Evolutionary conservation across 139 green algal genomes (phyloP), one percentile per base, ranked within the genome.

Genomic region (Chlorella sp.): DNA sequence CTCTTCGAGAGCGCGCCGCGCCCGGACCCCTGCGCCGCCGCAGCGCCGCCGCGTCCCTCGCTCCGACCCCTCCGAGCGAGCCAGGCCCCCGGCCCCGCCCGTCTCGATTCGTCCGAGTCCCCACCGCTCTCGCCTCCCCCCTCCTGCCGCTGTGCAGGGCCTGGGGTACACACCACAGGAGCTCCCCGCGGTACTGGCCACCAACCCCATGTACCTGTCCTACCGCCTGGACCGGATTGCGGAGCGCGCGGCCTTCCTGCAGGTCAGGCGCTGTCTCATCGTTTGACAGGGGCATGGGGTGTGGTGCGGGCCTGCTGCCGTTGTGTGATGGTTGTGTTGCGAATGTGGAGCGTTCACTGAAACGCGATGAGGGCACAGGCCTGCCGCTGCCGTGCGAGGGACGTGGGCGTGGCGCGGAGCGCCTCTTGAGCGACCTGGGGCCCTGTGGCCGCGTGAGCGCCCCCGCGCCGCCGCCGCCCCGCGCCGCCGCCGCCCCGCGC

Each of bases 211-310:
- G 12, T 70, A 70, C 63, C 27, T 70, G 41, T 70, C 63, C 27
- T 70, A 70, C 41, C 63, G 63, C 41, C 63, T 70, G 41, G 63
- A 70, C 35, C 63, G 63, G 12, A 70, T 70, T n/a, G 63, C 38
- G 17, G 8, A 15, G n/a, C 63, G 63, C 27, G 14, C 35, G 0
- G 63, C 36, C 14, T 70, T 40, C 63, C 63, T 70, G 12, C 42
- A 66, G 59, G 59, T n/a, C 27, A 31, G 53, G 14, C 11, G 11
- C 53, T 12, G 27, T 63, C 29, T 31, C 38, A 31, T 40, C n/a
- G 9, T 41, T 63, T 12, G 56, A 31, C 4, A 31, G 29, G 9
- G 23, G 14, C n/a, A 27, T 25, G 11, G 21, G 14, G 8, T 63
- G 29, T 9, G 17, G 38, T 1, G 27, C n/a, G 5, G 56, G 29